Evolutionary conservation across 75 land plant species (phyloP).

Genomic region (Gnetum montanum): DNA sequence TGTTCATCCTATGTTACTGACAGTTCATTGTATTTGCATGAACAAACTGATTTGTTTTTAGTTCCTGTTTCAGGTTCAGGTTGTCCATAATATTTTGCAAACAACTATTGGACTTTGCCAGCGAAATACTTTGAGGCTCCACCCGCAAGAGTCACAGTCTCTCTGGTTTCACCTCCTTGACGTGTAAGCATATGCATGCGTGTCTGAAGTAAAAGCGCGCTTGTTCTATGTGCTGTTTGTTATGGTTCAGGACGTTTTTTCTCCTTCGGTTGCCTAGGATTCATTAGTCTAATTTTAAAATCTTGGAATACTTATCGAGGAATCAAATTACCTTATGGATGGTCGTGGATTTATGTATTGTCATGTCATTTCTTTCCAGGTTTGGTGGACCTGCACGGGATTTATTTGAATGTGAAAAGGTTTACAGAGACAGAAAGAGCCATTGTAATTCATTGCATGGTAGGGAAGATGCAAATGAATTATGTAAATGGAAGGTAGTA

Average conservation of each 20-base stretch:
- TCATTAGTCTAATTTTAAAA: too few species aligned
- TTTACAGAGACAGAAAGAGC: constrained; percentile 4
- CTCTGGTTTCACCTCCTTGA: constrained; percentile 93
- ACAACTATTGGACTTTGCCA: constrained; percentile 78
- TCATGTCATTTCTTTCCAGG: too few species aligned
- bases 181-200: constrained; percentile 39
- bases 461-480: constrained; percentile 4
- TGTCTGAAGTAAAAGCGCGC: neutral
- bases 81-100: constrained; percentile 33
- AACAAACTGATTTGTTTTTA: neutral
- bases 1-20: too few species aligned
- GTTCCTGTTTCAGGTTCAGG: constrained; percentile 35
- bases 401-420: constrained; percentile 10
- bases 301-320: too few species aligned
- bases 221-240: neutral
- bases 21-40: neutral
- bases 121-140: constrained; percentile 76
- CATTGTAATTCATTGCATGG: neutral
- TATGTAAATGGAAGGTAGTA: constrained; percentile 26
- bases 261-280: too few species aligned
- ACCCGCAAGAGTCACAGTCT: constrained; percentile 67
- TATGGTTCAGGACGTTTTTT: too few species aligned
- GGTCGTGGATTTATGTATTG: too few species aligned
- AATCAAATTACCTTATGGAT: too few species aligned
- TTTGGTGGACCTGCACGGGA: constrained; percentile 54